phyloP scores from a whole-genome alignment of 192 early-diverging fungal species.

The Coemansia sp. region DNA sequence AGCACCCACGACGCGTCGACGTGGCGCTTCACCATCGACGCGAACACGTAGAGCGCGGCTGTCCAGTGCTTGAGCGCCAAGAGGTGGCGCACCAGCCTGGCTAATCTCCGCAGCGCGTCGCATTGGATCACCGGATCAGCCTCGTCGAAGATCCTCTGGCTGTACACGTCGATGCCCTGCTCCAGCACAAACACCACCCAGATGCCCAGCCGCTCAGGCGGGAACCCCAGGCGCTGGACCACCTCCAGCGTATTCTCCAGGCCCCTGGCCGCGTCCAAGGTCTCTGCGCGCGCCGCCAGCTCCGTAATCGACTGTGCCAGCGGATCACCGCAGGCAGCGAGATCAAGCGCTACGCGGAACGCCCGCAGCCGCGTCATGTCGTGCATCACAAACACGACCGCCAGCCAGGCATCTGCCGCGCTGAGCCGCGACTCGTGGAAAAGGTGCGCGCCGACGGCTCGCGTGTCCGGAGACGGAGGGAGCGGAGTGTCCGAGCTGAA shows the following conservation, averaged over 20 bases:
- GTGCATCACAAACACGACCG: conserved; percentile 11
- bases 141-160: neutral
- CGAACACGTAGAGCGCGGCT: conserved; percentile 33
- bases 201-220: conserved; percentile 18
- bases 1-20: conserved; percentile 5
- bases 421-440: conserved; percentile 9
- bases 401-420: conserved; percentile 27
- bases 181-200: conserved; percentile 29
- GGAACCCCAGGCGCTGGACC: neutral
- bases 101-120: conserved; percentile 26
- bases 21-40: conserved; percentile 28
- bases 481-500: neutral
- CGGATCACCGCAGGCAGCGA: conserved; percentile 14
- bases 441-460: conserved; percentile 11
- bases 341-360: conserved; percentile 21
- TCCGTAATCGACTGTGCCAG: conserved; percentile 14
- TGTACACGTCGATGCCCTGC: conserved; percentile 15
- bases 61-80: conserved; percentile 33
- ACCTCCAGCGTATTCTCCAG: conserved; percentile 13
- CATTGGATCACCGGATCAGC: neutral
- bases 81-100: conserved; percentile 10
- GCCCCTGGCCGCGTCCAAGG: conserved; percentile 19
- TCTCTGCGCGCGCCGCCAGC: conserved; percentile 20
- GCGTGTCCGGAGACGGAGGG: neutral
- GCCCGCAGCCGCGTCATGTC: conserved; percentile 23